A percentile compares a stretch with the other conserved stretches of the same genome.
phyloP scores from a whole-genome alignment of 495 filamentous ascomycete genomes.

The Annulohypoxylon moriforme region DNA sequence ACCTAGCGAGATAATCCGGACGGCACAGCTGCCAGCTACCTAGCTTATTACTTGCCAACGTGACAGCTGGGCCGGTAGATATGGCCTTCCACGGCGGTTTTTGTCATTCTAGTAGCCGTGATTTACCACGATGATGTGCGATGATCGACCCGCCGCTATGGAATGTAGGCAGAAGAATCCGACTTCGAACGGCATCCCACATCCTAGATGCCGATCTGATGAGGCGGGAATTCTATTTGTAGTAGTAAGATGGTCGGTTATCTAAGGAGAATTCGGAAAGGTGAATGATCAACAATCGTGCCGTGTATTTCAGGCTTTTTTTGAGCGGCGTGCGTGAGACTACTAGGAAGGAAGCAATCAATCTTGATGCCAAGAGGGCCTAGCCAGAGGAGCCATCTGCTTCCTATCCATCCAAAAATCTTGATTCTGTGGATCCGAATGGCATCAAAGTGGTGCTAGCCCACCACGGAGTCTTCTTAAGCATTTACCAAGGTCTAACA shows the following conservation, averaged over 20 bases:
- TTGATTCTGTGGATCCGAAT: conserved; percentile 36
- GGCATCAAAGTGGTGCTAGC: conserved; percentile 2
- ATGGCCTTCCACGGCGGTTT: conserved; percentile 19
- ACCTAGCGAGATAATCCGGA: conserved; percentile 26
- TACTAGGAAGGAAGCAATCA: conserved; percentile 25
- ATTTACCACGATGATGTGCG: conserved; percentile 18
- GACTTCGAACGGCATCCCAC: conserved; percentile 26
- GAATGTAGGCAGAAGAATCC: conserved; percentile 16
- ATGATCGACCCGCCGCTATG: conserved; percentile 26
- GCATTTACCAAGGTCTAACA: conserved; percentile 6
- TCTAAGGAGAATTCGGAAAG: conserved; percentile 28
- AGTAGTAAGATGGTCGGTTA: conserved; percentile 14
- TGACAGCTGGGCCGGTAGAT: conserved; percentile 25
- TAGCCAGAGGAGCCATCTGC: conserved; percentile 23
- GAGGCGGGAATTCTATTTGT: conserved; percentile 16
- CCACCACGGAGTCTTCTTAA: conserved; percentile 14
- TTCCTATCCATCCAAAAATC: conserved; percentile 17
- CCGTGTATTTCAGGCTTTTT: conserved; percentile 22
- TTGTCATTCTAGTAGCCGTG: conserved; percentile 15
- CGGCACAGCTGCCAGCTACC: neutral
- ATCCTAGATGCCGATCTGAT: conserved; percentile 32
- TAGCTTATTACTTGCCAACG: conserved; percentile 22
- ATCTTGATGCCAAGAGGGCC: conserved; percentile 39
- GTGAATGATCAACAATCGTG: conserved; percentile 30
- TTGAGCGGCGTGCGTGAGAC: conserved; percentile 18